Percentiles rank a stretch among this genome's conserved stretches.
phyloP scores from a whole-genome alignment of 768 basidiomycete genomes.

The Gymnopilus junonius region DNA sequence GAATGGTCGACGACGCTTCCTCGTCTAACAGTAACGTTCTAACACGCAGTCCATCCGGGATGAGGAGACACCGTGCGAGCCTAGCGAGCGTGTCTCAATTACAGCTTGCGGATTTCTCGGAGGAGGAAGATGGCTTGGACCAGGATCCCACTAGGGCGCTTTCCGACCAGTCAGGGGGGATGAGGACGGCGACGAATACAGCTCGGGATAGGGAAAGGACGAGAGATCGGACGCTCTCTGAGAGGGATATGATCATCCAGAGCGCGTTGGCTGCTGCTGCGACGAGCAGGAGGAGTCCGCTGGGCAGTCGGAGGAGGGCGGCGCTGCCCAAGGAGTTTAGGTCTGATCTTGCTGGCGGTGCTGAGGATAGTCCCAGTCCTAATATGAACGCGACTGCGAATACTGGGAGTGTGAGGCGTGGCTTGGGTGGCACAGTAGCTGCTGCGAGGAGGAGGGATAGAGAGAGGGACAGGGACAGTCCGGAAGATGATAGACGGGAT shows the following conservation, averaged over 20 bases:
- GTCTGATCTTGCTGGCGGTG: constrained; percentile 28
- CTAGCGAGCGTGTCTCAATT: constrained; percentile 29
- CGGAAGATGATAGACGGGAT: neutral
- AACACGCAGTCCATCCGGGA: constrained; percentile 31
- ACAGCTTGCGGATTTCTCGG: constrained; percentile 29
- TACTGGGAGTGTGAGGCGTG: constrained; percentile 3
- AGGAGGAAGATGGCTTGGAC: constrained; percentile 28
- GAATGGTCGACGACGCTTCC: constrained; percentile 13
- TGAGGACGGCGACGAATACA: constrained; percentile 20
- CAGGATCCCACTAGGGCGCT: too few species aligned
- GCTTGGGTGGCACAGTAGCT: neutral
- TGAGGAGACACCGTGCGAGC: constrained; percentile 32
- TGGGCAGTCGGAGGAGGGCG: constrained; percentile 38
- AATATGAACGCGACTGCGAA: neutral
- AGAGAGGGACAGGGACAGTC: constrained; percentile 26
- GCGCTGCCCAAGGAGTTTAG: constrained; percentile 49
- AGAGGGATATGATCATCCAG: constrained; percentile 45
- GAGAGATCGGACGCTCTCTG: constrained; percentile 26
- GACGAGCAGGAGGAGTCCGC: constrained; percentile 56
- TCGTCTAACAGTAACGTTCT: constrained; percentile 11
- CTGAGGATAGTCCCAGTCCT: constrained; percentile 17
- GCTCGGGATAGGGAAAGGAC: constrained; percentile 23
- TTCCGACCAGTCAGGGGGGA: too few species aligned
- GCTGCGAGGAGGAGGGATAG: neutral
- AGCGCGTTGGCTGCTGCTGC: constrained; percentile 67